Evolutionary conservation across 177 flowering plant genomes (phyloP).

Genomic region (Vitis hybrid): DNA sequence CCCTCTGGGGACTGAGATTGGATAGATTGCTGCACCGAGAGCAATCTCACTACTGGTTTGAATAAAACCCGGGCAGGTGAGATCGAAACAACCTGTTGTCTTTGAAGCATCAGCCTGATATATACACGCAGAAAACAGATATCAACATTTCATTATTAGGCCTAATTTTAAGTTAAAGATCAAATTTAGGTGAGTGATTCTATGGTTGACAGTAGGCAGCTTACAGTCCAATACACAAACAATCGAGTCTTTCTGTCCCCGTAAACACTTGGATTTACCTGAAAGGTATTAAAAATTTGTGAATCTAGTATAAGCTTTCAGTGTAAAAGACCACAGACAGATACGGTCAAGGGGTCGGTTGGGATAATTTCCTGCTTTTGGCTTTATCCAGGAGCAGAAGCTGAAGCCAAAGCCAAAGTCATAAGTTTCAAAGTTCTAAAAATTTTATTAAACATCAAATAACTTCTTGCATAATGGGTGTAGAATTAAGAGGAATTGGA

Average conservation of each 20-base stretch:
- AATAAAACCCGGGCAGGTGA: slow-evolving; percentile 63
- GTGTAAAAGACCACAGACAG: no score
- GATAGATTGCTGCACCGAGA: slow-evolving; percentile 53
- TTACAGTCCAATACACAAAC: slow-evolving; percentile 63
- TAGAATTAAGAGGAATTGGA: neutral
- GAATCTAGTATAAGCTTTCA: neutral
- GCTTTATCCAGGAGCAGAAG: no score
- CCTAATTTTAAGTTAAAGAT: neutral
- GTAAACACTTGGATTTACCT: slow-evolving; percentile 64
- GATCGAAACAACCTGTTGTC: slow-evolving; percentile 62
- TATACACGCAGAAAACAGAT: neutral
- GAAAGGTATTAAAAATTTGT: neutral
- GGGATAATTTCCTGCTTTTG: no score
- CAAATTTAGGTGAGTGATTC: neutral
- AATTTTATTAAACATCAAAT: neutral
- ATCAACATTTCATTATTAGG: neutral
- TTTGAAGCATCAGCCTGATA: slow-evolving; percentile 42
- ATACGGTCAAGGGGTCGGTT: no score
- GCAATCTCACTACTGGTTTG: slow-evolving; percentile 55
- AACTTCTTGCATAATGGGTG: no score
- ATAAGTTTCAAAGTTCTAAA: neutral
- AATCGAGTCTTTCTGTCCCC: slow-evolving; percentile 54
- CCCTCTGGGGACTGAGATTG: slow-evolving; percentile 30
- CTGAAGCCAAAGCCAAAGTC: no score
- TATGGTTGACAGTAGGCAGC: neutral